Evolutionary conservation across 2,329 filamentous ascomycete species (phyloP).

Genomic region (Myotisia sp.): DNA sequence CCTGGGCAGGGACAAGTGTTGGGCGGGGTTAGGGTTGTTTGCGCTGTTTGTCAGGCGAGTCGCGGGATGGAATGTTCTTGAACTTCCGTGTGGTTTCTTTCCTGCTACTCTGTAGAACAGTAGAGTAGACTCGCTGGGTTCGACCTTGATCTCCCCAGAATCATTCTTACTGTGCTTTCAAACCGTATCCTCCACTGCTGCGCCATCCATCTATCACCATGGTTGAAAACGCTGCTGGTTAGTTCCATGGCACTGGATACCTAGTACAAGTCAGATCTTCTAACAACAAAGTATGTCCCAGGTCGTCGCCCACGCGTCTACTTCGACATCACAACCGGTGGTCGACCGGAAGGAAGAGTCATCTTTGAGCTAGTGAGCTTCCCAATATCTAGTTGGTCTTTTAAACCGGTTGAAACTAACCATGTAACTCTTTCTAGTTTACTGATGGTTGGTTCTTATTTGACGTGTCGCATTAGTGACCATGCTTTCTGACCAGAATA

Average conservation of each 20-base stretch:
- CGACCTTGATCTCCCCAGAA: too few relatives aligned
- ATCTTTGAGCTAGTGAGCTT: slow-evolving; percentile 63
- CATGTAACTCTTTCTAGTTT: slow-evolving; percentile 24
- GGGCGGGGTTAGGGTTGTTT: slow-evolving; percentile 11
- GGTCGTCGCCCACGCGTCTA: slow-evolving; percentile 60
- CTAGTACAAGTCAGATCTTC: too few relatives aligned
- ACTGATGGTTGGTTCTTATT: slow-evolving; percentile 34
- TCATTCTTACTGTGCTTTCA: not conserved
- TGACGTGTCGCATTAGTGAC: too few relatives aligned
- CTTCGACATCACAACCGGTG: slow-evolving; percentile 81
- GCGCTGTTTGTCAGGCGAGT: slow-evolving; percentile 11
- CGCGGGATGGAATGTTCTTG: slow-evolving; percentile 29
- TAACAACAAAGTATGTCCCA: not conserved
- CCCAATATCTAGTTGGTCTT: not conserved
- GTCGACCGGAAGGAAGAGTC: slow-evolving; percentile 59
- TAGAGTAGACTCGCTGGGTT: too few relatives aligned
- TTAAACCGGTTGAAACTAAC: not conserved
- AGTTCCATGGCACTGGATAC: too few relatives aligned
- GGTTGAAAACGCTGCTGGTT: slow-evolving; percentile 18
- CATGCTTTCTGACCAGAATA: too few relatives aligned
- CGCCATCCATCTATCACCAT: slow-evolving; percentile 14
- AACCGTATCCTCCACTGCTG: slow-evolving; percentile 4
- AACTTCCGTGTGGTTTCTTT: slow-evolving; percentile 17
- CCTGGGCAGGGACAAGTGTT: slow-evolving; percentile 1
- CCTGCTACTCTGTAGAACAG: too few relatives aligned